phyloP scores from a whole-genome alignment of 805 yeast species.

The Lachancea cidri region DNA sequence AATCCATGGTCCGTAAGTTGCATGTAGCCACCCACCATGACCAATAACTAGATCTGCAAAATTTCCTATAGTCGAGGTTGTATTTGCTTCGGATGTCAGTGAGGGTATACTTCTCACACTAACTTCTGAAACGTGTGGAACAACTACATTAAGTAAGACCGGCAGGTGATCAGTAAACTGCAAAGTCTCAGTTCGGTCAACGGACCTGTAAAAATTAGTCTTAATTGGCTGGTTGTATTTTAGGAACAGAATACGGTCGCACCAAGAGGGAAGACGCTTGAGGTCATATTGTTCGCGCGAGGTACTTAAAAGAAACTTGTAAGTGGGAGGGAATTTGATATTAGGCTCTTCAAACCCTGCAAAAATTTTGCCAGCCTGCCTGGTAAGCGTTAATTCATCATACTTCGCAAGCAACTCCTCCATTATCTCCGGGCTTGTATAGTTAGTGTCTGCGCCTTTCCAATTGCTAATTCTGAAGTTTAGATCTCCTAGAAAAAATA shows the following conservation, averaged over 20 bases:
- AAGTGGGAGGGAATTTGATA: constrained; percentile 74
- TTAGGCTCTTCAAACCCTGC: constrained; percentile 61
- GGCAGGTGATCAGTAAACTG: constrained; percentile 77
- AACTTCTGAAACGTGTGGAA: constrained; percentile 33
- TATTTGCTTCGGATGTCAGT: background rate
- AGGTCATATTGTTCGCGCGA: constrained; percentile 41
- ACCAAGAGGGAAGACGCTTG: constrained; percentile 80
- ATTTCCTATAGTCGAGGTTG: constrained; percentile 8
- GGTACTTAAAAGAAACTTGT: constrained; percentile 54
- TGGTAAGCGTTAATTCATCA: constrained; percentile 34
- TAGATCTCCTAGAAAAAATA: constrained; percentile 79
- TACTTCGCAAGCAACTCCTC: constrained; percentile 24
- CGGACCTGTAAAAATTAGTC: constrained; percentile 43
- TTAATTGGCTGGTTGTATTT: constrained; percentile 34
- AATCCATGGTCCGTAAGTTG: constrained; percentile 3
- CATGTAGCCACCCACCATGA: constrained; percentile 23
- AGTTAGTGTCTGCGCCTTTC: constrained; percentile 14
- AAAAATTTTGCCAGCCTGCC: constrained; percentile 42
- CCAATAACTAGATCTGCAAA: constrained; percentile 21
- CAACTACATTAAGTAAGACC: constrained; percentile 48
- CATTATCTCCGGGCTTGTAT: constrained; percentile 11
- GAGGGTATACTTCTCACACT: background rate
- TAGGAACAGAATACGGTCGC: constrained; percentile 72
- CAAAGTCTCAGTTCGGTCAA: constrained; percentile 35
- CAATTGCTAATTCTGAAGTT: constrained; percentile 58